Percentiles rank a stretch among this genome's conserved stretches.
Conservation (phyloP, 2,329 filamentous ascomycete species). For the Aspergillus novofumigatus region DNA sequence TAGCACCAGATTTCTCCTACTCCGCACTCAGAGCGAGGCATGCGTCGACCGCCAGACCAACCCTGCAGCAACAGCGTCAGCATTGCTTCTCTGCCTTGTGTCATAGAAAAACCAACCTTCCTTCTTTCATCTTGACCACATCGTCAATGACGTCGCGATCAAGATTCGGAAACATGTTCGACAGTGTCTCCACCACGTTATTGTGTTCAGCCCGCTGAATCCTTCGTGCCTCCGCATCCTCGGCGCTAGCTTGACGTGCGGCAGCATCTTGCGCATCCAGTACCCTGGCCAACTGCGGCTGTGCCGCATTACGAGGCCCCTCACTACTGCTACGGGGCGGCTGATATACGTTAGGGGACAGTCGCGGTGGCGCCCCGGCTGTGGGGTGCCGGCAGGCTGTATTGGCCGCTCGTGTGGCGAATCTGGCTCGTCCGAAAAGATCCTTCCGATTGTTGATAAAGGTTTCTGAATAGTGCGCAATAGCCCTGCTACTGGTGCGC, state of each 20-base stretch:
- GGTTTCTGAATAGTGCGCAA: slow-evolving; percentile 88
- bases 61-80: slow-evolving; percentile 47
- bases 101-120: slow-evolving; percentile 60
- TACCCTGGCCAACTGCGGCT: slow-evolving; percentile 33
- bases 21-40: slow-evolving; percentile 65
- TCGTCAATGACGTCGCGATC: slow-evolving; percentile 94
- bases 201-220: slow-evolving; percentile 80
- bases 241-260: slow-evolving; percentile 83
- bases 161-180: slow-evolving; percentile 94
- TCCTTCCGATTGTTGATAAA: slow-evolving; percentile 84
- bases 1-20: slow-evolving; percentile 12
- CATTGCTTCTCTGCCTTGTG: not conserved
- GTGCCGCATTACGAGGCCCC: slow-evolving; percentile 19
- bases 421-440: slow-evolving; percentile 72
- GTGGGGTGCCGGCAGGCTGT: slow-evolving; percentile 40
- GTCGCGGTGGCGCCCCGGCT: slow-evolving; percentile 48
- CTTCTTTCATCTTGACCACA: slow-evolving; percentile 92
- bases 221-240: slow-evolving; percentile 79
- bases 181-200: slow-evolving; percentile 88
- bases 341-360: slow-evolving; percentile 45
- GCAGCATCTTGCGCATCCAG: slow-evolving; percentile 80
- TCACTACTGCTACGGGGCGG: slow-evolving; percentile 40
- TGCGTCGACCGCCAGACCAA: slow-evolving; percentile 79
- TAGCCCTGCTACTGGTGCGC: slow-evolving; percentile 76
- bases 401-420: slow-evolving; percentile 31